These are phyloP conservation scores for Fusarium multiceps DNA, from an alignment of 2,329 filamentous ascomycete species.

Conservation along the genomic window DNA sequence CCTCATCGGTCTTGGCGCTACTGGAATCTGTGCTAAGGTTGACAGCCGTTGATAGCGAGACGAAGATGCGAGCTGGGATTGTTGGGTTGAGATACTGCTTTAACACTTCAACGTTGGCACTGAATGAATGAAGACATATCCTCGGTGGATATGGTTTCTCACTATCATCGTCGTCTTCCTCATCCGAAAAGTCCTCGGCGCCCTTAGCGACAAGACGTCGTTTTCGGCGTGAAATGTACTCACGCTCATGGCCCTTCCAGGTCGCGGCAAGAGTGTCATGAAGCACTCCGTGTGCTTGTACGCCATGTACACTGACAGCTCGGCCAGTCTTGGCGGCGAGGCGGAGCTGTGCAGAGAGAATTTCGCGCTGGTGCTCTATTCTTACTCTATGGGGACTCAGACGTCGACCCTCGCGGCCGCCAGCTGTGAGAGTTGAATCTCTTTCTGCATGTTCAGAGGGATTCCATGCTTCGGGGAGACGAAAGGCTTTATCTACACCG, in stretches of 20 bases:
- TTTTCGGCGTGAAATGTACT: slow-evolving; percentile 70
- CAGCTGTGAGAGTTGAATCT: slow-evolving; percentile 66
- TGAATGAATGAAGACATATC: slow-evolving; percentile 95
- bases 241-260: slow-evolving; percentile 77
- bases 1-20: slow-evolving; percentile 64
- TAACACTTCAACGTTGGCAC: slow-evolving; percentile 78
- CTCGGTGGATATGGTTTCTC: slow-evolving; percentile 80
- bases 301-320: slow-evolving; percentile 77
- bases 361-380: slow-evolving; percentile 73
- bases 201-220: slow-evolving; percentile 60
- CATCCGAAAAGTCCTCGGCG: slow-evolving; percentile 59
- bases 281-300: slow-evolving; percentile 79
- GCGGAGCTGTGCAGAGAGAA: slow-evolving; percentile 75
- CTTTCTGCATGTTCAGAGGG: slow-evolving; percentile 47
- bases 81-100: slow-evolving; percentile 80
- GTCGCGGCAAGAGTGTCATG: slow-evolving; percentile 72
- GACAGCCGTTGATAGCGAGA: slow-evolving; percentile 87
- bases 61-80: slow-evolving; percentile 82
- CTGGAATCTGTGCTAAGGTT: slow-evolving; percentile 72
- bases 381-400: slow-evolving; percentile 76
- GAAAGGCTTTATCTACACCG: slow-evolving; percentile 81
- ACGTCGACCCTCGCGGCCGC: slow-evolving; percentile 74
- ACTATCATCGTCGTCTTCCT: slow-evolving; percentile 45
- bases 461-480: slow-evolving; percentile 72
- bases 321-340: slow-evolving; percentile 75